Evolutionary conservation across 345 rosid genomes (phyloP), one percentile per base, ranked within the genome.

Genomic region (Rubroshorea leprosula): DNA sequence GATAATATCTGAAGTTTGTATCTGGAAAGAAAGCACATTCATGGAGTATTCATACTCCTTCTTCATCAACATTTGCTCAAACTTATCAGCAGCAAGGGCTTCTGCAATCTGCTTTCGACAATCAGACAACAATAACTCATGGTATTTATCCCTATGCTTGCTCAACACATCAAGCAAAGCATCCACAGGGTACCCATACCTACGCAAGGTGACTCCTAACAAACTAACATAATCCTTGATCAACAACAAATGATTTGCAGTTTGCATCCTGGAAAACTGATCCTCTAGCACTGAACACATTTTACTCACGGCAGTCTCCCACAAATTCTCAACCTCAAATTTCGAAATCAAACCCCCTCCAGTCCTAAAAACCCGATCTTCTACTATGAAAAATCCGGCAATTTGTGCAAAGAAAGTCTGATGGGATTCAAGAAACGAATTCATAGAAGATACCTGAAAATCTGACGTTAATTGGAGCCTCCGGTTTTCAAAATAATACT

Each of bases 61-160:
- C 90, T 80, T 92, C 98, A 92, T 92, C 76, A 92, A 55, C 97
- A 92, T 84, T 75, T 92, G 98, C 77, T 89, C 97, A 73, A 89
- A 86, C 74, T 83, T 92, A 76, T 92, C 98, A 3, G 93, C 97
- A n/a, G 89, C 71, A 0, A 92, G 89, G 0, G 91, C 98, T 71
- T 92, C 97, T 2, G 87, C 66, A 64, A 89, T 86, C 83, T 92
- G 97, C 64, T 83, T 92, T 9, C 90, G 77, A 23, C 98, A 92
- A 77, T 92, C 98, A n/a, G 97, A 92, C 71, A 92, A 55, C 70
- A 92, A 55, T 60, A 92, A 50, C 70, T 92, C 98, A 20, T 92
- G 98, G 69, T 92, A 92, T 66, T 92, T 92, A 51, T 92, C 98
- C 73, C 89, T 80, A 43, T 92, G 96, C 78, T 92, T 92, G 58